Conservation (phyloP, 441 rosid species). For the Lepidium campestre region DNA sequence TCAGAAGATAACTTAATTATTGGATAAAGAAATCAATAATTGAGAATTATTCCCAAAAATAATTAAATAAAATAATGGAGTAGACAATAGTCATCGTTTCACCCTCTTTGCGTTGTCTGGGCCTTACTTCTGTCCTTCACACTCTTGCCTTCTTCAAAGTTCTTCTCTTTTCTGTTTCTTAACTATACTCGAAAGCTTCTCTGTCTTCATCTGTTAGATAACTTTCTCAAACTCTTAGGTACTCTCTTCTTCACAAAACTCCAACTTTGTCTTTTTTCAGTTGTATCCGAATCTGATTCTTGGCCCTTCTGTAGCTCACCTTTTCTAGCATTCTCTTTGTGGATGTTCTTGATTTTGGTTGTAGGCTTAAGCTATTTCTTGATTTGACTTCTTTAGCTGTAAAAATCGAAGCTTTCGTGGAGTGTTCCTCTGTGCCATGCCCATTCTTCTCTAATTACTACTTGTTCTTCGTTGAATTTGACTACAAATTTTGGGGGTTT, state of each 20-base stretch:
- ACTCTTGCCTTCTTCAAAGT: conserved; percentile 23
- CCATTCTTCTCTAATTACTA: not conserved
- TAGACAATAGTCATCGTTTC: conserved; percentile 25
- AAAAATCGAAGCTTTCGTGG: not conserved
- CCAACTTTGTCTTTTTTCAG: not conserved
- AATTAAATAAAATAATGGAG: not conserved
- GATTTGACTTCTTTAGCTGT: not conserved
- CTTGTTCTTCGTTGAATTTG: conserved; percentile 1
- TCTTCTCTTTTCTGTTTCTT: not conserved
- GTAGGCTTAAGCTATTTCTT: not conserved
- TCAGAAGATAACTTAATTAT: not conserved
- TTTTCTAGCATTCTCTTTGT: not conserved
- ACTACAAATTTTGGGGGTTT: conserved; percentile 10
- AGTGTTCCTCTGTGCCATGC: not conserved
- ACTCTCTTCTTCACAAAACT: conserved; percentile 6
- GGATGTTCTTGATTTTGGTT: not conserved
- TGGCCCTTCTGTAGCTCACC: not conserved
- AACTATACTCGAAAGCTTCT: conserved; percentile 9
- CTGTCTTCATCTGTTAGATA: conserved; percentile 13
- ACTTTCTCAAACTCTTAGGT: not conserved
- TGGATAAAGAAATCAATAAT: not conserved
- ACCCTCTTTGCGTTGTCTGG: conserved; percentile 29
- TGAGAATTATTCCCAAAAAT: not conserved
- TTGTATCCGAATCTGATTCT: conserved; percentile 21
- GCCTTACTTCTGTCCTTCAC: conserved; percentile 24